A percentile compares a stretch with the other conserved stretches of the same genome.
phyloP scores from a whole-genome alignment of 2,329 filamentous ascomycete species.

The Penicillium polonicum region DNA sequence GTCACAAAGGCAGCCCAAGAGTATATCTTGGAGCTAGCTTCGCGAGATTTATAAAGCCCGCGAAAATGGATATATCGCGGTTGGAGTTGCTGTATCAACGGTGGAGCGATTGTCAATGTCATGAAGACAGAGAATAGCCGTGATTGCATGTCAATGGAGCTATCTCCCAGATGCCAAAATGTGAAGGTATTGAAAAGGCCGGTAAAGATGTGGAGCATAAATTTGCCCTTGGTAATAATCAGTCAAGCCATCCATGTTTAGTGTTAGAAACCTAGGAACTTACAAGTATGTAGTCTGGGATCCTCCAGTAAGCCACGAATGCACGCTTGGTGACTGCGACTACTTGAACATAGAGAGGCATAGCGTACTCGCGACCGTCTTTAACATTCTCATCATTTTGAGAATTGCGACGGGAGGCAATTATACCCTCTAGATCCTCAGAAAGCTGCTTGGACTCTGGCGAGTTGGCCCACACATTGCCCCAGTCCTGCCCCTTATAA shows the following conservation, averaged over 20 bases:
- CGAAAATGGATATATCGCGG: slow-evolving; percentile 67
- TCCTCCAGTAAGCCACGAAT: slow-evolving; percentile 65
- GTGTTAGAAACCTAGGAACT: background rate
- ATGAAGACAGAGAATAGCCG: slow-evolving; percentile 75
- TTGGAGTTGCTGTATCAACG: slow-evolving; percentile 74
- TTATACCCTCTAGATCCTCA: slow-evolving; percentile 55
- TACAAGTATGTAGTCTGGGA: slow-evolving; percentile 57
- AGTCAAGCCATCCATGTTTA: background rate
- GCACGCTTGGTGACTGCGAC: slow-evolving; percentile 55
- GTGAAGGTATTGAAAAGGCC: slow-evolving; percentile 70
- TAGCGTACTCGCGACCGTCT: slow-evolving; percentile 62
- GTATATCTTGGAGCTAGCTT: slow-evolving; percentile 77
- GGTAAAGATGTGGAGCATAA: slow-evolving; percentile 61
- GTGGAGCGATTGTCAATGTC: slow-evolving; percentile 71
- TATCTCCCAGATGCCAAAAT: slow-evolving; percentile 62
- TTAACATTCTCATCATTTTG: slow-evolving; percentile 42
- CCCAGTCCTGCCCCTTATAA: slow-evolving; percentile 62
- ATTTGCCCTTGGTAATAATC: slow-evolving; percentile 50
- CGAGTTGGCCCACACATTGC: slow-evolving; percentile 59
- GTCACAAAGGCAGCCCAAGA: slow-evolving; percentile 70
- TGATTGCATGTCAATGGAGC: slow-evolving; percentile 64
- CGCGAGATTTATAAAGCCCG: slow-evolving; percentile 67
- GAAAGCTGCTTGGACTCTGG: slow-evolving; percentile 48
- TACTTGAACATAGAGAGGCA: slow-evolving; percentile 57
- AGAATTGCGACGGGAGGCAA: slow-evolving; percentile 46